Evolutionary conservation across 441 rosid species (phyloP).

Genomic region (Erodium trifolium): DNA sequence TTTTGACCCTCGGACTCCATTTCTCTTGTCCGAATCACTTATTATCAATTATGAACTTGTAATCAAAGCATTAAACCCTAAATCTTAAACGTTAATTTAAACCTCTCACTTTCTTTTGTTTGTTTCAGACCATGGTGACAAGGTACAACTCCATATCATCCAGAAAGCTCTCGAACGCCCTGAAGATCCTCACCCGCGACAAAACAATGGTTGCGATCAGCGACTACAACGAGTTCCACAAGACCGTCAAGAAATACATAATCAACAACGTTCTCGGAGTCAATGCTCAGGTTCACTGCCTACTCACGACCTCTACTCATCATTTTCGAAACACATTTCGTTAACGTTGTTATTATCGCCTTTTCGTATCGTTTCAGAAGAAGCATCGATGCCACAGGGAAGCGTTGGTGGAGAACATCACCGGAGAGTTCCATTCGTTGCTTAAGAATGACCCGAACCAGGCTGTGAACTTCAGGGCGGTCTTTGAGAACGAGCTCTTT

Average conservation of each 20-base stretch:
- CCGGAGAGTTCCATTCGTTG: conserved; percentile 38
- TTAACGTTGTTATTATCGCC: neutral
- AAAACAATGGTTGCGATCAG: conserved; percentile 84
- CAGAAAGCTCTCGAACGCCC: conserved; percentile 63
- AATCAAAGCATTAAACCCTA: no score
- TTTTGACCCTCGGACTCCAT: no score
- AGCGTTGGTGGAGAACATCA: conserved; percentile 40
- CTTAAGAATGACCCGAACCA: conserved; percentile 26
- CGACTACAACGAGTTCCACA: conserved; percentile 74
- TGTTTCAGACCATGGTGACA: conserved; percentile 72
- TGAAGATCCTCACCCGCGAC: conserved; percentile 52
- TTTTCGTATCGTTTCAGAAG: conserved; percentile 34
- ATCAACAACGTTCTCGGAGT: conserved; percentile 50
- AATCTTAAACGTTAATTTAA: no score
- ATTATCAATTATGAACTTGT: no score
- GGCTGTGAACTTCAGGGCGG: conserved; percentile 59
- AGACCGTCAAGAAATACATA: conserved; percentile 41
- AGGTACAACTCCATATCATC: conserved; percentile 69
- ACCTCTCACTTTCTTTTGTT: neutral
- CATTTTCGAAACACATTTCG: neutral
- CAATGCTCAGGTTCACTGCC: conserved; percentile 52
- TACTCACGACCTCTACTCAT: neutral
- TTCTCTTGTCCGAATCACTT: no score
- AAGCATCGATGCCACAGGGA: conserved; percentile 52
- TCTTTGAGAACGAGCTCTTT: conserved; percentile 65